A percentile compares a stretch with the other conserved stretches of the same genome.
phyloP scores from a whole-genome alignment of 768 basidiomycete genomes.

The Rhodotorula graminis region DNA sequence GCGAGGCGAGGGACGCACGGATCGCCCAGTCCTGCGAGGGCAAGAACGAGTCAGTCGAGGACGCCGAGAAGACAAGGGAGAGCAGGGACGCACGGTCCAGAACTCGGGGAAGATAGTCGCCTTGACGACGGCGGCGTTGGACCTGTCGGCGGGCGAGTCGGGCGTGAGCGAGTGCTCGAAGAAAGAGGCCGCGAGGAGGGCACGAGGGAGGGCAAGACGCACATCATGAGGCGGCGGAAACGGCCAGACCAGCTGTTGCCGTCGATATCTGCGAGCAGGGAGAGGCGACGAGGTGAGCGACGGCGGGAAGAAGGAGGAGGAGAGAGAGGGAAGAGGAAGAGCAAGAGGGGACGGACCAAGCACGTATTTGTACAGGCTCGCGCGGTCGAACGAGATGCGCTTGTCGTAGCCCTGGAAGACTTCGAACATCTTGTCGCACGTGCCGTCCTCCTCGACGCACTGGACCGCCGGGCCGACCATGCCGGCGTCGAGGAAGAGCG shows the following conservation, averaged over 20 bases:
- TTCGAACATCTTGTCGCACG: conserved; percentile 40
- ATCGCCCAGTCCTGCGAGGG: conserved; percentile 37
- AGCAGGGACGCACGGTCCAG: conserved; percentile 33
- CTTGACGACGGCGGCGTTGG: conserved; percentile 40
- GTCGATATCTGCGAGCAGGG: conserved; percentile 23
- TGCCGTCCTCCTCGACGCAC: conserved; percentile 42
- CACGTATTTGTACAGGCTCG: conserved; percentile 39
- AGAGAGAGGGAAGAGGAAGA: no score
- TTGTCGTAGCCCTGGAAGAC: conserved; percentile 41
- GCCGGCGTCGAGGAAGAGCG: conserved; percentile 42
- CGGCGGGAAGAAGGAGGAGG: background rate
- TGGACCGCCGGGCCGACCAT: conserved; percentile 43
- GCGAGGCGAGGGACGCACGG: conserved; percentile 2
- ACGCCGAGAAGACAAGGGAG: no score
- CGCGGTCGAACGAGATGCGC: conserved; percentile 38
- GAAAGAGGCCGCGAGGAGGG: no score
- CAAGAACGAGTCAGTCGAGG: background rate
- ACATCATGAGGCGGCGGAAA: conserved; percentile 40
- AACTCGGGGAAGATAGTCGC: conserved; percentile 42
- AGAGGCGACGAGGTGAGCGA: background rate
- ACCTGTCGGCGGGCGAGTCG: background rate
- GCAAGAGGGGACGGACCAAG: conserved; percentile 19
- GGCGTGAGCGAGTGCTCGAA: background rate
- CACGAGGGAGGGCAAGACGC: background rate
- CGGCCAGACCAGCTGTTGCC: conserved; percentile 41